Conservation (phyloP, 2,329 filamentous ascomycete species). For the Zelopaecilomyces penicillatus region DNA sequence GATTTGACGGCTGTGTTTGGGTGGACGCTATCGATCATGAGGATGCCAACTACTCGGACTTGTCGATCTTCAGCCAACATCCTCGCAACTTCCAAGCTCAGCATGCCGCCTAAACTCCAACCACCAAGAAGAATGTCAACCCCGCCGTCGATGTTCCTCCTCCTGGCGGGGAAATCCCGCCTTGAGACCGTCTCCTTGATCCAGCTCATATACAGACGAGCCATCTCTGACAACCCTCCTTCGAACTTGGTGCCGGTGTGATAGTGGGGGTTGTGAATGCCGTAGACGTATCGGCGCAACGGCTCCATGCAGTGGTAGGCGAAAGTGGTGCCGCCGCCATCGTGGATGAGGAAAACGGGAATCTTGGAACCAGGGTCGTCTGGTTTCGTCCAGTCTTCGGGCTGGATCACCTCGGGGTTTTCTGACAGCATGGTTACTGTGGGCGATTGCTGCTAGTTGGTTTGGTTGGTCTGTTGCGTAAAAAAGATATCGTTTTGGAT, state of each 20-base stretch:
- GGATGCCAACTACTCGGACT: constrained; percentile 38
- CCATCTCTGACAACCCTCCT: constrained; percentile 49
- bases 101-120: constrained; percentile 46
- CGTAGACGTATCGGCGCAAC: constrained; percentile 42
- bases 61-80: constrained; percentile 27
- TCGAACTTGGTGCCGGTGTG: constrained; percentile 37
- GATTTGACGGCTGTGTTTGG: constrained; percentile 14
- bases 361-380: constrained; percentile 16
- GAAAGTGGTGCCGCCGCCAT: constrained; percentile 53
- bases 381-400: constrained; percentile 21
- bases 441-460: neutral
- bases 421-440: constrained; percentile 8
- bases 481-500: too few relatives aligned
- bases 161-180: constrained; percentile 19
- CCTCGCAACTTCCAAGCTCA: constrained; percentile 42
- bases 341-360: constrained; percentile 51
- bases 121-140: constrained; percentile 42
- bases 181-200: constrained; percentile 31
- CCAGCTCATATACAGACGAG: constrained; percentile 37
- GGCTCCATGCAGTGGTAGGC: constrained; percentile 46
- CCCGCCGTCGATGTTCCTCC: constrained; percentile 18
- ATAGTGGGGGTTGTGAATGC: constrained; percentile 47
- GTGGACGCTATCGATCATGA: constrained; percentile 45
- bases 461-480: too few relatives aligned
- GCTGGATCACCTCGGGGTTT: constrained; percentile 27